These are phyloP conservation scores for Trypanosoma theileri DNA, from an alignment of 208 protist species.

Conservation along the genomic window DNA sequence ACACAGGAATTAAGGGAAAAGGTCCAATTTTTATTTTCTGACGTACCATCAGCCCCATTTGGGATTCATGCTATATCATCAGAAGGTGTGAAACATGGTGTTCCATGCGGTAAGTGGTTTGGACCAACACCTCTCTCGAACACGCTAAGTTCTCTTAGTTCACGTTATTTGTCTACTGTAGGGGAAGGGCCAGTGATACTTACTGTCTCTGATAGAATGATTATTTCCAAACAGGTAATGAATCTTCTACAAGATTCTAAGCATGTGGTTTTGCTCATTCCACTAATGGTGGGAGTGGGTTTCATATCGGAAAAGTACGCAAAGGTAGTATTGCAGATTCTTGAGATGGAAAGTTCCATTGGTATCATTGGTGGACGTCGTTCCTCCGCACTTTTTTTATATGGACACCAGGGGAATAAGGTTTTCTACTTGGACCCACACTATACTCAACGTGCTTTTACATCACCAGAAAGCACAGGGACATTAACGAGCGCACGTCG, in stretches of 20 bases:
- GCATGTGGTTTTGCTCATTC: constrained; percentile 61
- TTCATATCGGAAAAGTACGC: constrained; percentile 50
- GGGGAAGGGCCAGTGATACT: constrained; percentile 39
- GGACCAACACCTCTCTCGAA: constrained; percentile 48
- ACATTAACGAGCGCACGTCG: background rate
- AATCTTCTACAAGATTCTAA: constrained; percentile 24
- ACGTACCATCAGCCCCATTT: constrained; percentile 63
- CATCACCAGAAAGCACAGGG: constrained; percentile 32
- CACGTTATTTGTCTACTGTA: constrained; percentile 16
- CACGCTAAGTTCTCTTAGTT: constrained; percentile 35
- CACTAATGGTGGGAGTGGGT: constrained; percentile 53
- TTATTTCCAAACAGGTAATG: constrained; percentile 28
- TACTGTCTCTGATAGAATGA: constrained; percentile 30
- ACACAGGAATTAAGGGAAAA: constrained; percentile 10
- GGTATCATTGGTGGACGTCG: constrained; percentile 58
- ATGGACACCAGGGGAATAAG: constrained; percentile 53
- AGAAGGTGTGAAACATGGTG: constrained; percentile 40
- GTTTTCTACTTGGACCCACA: constrained; percentile 79
- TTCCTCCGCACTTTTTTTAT: constrained; percentile 51
- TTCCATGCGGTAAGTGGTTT: constrained; percentile 56
- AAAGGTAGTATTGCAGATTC: constrained; percentile 32
- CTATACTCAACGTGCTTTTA: constrained; percentile 65
- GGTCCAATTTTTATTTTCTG: constrained; percentile 46
- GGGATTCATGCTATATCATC: constrained; percentile 64
- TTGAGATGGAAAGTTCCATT: constrained; percentile 53